Conservation (phyloP, 352 stramenopile species). For the Globisporangium acanthophoron region DNA sequence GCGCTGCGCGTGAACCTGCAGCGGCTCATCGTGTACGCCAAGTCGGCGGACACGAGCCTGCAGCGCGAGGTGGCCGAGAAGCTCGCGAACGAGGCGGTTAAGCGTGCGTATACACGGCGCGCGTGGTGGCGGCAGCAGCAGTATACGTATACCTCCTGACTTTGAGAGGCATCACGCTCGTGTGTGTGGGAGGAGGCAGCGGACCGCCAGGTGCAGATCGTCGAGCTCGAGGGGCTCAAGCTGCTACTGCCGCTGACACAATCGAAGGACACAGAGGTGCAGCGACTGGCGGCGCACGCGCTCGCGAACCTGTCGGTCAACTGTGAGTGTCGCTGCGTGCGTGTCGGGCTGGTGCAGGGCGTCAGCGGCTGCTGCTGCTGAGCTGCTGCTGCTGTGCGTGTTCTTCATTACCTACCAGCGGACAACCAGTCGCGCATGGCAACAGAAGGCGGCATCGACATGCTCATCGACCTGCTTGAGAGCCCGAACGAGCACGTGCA, state of each 20-base stretch:
- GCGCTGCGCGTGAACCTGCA: slow-evolving; percentile 87
- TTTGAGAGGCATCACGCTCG: too few relatives aligned
- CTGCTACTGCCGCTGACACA: slow-evolving; percentile 91
- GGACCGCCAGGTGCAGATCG: slow-evolving; percentile 92
- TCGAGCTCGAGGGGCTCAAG: slow-evolving; percentile 90
- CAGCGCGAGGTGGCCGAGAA: slow-evolving; percentile 93
- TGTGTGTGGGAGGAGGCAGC: slow-evolving; percentile 29
- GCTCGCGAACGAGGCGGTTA: slow-evolving; percentile 93
- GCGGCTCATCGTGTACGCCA: slow-evolving; percentile 90
- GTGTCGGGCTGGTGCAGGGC: not conserved
- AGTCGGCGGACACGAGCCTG: slow-evolving; percentile 84
- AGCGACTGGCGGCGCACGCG: slow-evolving; percentile 90
- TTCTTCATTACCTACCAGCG: slow-evolving; percentile 23
- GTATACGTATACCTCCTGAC: too few relatives aligned
- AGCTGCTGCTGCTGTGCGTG: not conserved
- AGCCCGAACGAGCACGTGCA: slow-evolving; percentile 87
- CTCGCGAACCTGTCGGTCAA: slow-evolving; percentile 94
- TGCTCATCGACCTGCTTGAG: slow-evolving; percentile 89
- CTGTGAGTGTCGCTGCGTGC: slow-evolving; percentile 31
- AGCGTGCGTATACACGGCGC: slow-evolving; percentile 44
- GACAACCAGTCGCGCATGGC: slow-evolving; percentile 94
- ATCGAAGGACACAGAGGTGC: slow-evolving; percentile 90
- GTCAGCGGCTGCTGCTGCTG: not conserved
- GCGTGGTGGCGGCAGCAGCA: too few relatives aligned
- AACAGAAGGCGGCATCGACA: slow-evolving; percentile 91